Percentiles rank a stretch among this genome's conserved stretches.
Evolutionary conservation across 257 asterid species (phyloP).

Genomic region (Penstemon eatonii): DNA sequence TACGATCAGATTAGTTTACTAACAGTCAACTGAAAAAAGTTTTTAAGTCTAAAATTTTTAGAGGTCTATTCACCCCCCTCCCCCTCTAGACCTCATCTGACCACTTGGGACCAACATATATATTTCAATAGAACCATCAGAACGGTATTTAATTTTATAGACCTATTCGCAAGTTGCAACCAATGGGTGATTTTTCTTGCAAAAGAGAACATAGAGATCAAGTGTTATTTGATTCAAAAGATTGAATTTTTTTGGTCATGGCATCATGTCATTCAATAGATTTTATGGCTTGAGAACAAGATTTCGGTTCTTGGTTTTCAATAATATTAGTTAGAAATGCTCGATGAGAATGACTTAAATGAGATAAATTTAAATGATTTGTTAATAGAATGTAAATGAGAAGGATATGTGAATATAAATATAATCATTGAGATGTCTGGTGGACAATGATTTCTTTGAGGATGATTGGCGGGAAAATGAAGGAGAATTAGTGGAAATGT

Average conservation of each 20-base stretch:
- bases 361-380: too few species aligned
- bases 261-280: background rate
- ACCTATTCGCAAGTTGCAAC: background rate
- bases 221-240: constrained; percentile 2
- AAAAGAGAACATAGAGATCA: background rate
- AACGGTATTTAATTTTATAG: background rate
- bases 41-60: too few species aligned
- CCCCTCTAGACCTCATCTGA: too few species aligned
- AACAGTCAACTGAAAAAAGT: too few species aligned
- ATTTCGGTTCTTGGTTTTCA: background rate
- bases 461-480: background rate
- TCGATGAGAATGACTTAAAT: too few species aligned
- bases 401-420: background rate
- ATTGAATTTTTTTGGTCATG: background rate
- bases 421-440: constrained; percentile 4
- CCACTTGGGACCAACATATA: background rate
- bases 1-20: too few species aligned
- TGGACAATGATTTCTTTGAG: background rate
- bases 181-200: background rate
- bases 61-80: too few species aligned
- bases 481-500: background rate
- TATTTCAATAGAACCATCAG: constrained; percentile 3
- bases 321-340: constrained; percentile 2
- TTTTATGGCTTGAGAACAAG: background rate
- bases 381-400: background rate